Evolutionary conservation across 202 grass and related monocot genomes (phyloP).

Genomic region (Zoysia matrella): DNA sequence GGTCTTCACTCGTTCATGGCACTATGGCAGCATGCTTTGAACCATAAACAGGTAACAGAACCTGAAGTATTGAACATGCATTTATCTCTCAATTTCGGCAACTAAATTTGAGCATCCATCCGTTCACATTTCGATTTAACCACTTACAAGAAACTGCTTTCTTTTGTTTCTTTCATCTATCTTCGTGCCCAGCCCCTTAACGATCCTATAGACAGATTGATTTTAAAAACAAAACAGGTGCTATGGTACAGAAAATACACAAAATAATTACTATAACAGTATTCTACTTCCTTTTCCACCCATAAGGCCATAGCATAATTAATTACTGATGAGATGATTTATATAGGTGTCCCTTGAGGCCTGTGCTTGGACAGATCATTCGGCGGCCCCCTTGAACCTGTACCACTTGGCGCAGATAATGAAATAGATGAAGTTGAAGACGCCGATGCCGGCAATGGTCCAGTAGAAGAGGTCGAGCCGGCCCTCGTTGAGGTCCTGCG

Average conservation of each 20-base stretch:
- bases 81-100: not conserved
- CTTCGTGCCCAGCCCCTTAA: constrained; percentile 5
- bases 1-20: not conserved
- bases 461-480: constrained; percentile 84
- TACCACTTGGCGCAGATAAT: constrained; percentile 67
- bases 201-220: constrained; percentile 10
- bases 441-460: constrained; percentile 74
- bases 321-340: not conserved
- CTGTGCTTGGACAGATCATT: no score
- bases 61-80: constrained; percentile 17
- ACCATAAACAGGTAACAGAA: constrained; percentile 1
- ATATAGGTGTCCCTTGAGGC: no score
- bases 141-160: constrained; percentile 53
- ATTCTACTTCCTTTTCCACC: no score
- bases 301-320: no score
- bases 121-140: constrained; percentile 31
- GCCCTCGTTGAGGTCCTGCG: constrained; percentile 87
- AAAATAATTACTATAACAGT: no score
- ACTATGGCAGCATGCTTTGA: not conserved
- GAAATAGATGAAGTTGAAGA: constrained; percentile 87
- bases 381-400: no score
- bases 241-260: constrained; percentile 28
- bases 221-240: constrained; percentile 32
- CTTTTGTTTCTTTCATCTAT: constrained; percentile 48
- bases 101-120: not conserved